These are phyloP conservation scores for Entrophospora sp. DNA, from an alignment of 192 early-diverging fungal genomes.

Conservation along the genomic window DNA sequence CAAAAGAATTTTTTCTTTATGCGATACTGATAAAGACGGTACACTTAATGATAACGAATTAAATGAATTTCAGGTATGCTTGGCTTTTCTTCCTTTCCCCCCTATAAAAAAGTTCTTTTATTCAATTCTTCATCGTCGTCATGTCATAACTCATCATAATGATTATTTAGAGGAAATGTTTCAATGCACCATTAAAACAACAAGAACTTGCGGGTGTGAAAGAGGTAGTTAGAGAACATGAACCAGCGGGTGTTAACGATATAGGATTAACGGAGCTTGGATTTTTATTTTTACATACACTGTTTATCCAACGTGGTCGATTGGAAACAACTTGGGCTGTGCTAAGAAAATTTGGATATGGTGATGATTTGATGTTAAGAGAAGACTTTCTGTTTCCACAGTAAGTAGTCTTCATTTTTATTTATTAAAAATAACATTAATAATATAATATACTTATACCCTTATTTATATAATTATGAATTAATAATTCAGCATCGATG, in stretches of 20 bases:
- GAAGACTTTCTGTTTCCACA: constrained; percentile 86
- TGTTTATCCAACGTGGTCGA: constrained; percentile 95
- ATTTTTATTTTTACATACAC: constrained; percentile 88
- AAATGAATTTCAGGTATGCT: constrained; percentile 86
- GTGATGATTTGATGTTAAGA: constrained; percentile 83
- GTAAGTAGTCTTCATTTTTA: constrained; percentile 29
- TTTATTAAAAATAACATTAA: not conserved
- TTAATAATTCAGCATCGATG: constrained; percentile 55
- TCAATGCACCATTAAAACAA: constrained; percentile 88
- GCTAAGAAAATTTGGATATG: constrained; percentile 91
- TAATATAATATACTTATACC: not conserved
- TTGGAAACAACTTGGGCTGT: constrained; percentile 99
- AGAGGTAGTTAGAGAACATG: constrained; percentile 83
- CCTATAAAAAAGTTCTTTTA: not conserved
- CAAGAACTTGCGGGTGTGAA: constrained; percentile 96
- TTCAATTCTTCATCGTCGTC: no score
- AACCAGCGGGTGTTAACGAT: constrained; percentile 78
- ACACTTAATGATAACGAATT: constrained; percentile 88
- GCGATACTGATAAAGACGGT: constrained; percentile 91
- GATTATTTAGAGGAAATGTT: constrained; percentile 79
- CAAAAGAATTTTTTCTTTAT: constrained; percentile 88
- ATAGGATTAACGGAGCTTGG: constrained; percentile 82
- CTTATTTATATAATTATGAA: not conserved
- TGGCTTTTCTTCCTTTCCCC: not conserved
- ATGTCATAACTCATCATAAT: no score